Conservation (phyloP, 768 basidiomycete genomes). For the Thelephora ganbajun region DNA sequence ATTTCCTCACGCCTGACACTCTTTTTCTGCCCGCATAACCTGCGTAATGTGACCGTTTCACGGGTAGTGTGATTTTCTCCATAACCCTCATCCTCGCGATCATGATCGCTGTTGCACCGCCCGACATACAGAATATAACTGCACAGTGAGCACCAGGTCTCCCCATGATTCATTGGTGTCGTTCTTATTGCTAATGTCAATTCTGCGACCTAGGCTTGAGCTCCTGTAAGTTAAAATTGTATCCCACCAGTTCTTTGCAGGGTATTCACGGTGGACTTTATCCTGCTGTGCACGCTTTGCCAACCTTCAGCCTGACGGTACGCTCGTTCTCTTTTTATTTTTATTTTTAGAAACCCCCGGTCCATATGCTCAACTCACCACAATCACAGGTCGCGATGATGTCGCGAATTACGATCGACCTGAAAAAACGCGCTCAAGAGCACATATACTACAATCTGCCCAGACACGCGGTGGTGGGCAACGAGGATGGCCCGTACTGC, state of each 20-base stretch:
- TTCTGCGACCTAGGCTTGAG: conserved; percentile 13
- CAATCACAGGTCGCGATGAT: conserved; percentile 51
- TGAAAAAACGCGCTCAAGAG: conserved; percentile 24
- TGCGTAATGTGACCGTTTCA: conserved; percentile 4
- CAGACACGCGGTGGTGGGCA: not conserved
- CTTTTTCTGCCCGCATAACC: conserved; percentile 1
- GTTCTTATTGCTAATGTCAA: not conserved
- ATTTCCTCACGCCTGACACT: not conserved
- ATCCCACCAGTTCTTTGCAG: too few relatives aligned
- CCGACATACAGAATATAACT: conserved; percentile 21
- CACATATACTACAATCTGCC: not conserved
- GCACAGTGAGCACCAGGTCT: conserved; percentile 18
- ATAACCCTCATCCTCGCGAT: conserved; percentile 24
- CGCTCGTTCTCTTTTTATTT: too few relatives aligned
- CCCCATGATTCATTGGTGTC: not conserved
- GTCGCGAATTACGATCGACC: conserved; percentile 51
- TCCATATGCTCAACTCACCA: too few relatives aligned
- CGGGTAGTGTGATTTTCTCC: conserved; percentile 22
- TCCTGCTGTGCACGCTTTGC: not conserved
- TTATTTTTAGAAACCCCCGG: too few relatives aligned
- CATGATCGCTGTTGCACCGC: conserved; percentile 21
- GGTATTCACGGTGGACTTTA: not conserved
- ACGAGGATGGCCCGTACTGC: not conserved
- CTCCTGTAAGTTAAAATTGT: conserved; percentile 24
- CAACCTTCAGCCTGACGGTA: not conserved